Evolutionary conservation across 345 rosid genomes (phyloP).

Genomic region (Salix udensis): DNA sequence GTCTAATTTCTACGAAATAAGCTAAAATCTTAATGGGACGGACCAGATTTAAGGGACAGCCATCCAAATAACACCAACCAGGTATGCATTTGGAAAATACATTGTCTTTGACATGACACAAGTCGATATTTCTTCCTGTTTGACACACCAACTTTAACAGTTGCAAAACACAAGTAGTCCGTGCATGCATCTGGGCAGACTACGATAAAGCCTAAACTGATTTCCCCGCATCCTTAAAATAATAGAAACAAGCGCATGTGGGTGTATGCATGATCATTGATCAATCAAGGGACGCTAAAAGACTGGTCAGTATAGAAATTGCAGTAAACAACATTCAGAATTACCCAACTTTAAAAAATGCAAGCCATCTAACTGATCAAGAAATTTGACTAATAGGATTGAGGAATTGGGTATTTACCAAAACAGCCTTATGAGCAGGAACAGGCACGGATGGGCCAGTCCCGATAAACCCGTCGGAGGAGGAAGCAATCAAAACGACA

Average conservation of each 20-base stretch:
- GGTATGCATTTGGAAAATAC: background rate
- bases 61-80: background rate
- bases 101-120: too few relatives aligned
- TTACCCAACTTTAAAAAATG: too few relatives aligned
- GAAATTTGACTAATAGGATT: background rate
- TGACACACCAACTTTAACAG: too few relatives aligned
- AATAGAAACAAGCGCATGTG: background rate
- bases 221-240: background rate
- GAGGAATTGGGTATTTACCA: slow-evolving; percentile 40
- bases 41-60: background rate
- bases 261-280: background rate
- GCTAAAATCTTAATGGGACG: background rate
- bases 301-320: background rate
- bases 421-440: slow-evolving; percentile 60
- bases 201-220: background rate
- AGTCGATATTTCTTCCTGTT: too few relatives aligned
- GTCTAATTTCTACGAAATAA: background rate
- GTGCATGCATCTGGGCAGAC: too few relatives aligned
- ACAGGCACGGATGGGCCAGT: slow-evolving; percentile 39
- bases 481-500: slow-evolving; percentile 55
- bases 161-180: too few relatives aligned
- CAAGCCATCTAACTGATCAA: background rate
- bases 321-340: background rate
- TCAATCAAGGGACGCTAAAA: background rate
- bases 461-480: slow-evolving; percentile 33